Evolutionary conservation across 2,329 filamentous ascomycete species (phyloP).

Genomic region (Alternaria alternata): DNA sequence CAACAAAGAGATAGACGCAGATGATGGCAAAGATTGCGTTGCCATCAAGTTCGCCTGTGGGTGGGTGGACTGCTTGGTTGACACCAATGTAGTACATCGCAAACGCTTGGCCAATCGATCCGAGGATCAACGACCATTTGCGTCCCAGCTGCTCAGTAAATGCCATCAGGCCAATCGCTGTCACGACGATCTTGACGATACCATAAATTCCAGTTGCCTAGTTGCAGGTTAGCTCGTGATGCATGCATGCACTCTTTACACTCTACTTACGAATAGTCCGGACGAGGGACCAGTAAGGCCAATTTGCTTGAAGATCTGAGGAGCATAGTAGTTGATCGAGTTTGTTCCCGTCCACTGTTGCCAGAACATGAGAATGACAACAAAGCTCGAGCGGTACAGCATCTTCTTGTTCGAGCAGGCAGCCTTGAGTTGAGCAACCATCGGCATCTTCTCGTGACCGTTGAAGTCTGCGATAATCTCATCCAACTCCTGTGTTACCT

Average conservation of each 20-base stretch:
- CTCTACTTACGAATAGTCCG: constrained; percentile 53
- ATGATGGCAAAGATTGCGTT: constrained; percentile 58
- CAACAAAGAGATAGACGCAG: constrained; percentile 60
- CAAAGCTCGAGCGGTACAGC: constrained; percentile 54
- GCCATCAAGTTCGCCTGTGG: constrained; percentile 45
- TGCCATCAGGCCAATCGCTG: constrained; percentile 54
- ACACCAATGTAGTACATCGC: constrained; percentile 51
- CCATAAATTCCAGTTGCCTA: constrained; percentile 50
- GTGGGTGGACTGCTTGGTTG: constrained; percentile 48
- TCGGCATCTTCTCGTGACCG: constrained; percentile 53
- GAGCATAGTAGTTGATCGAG: constrained; percentile 54
- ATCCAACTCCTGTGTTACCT: constrained; percentile 52
- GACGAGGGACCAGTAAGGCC: constrained; percentile 51
- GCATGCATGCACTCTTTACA: neutral
- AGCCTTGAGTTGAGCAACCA: constrained; percentile 50
- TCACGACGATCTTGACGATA: constrained; percentile 57
- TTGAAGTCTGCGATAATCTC: constrained; percentile 55
- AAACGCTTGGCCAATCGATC: constrained; percentile 54
- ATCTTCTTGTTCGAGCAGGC: constrained; percentile 50
- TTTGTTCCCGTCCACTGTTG: constrained; percentile 49
- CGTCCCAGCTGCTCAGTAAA: constrained; percentile 57
- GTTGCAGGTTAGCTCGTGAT: constrained; percentile 6
- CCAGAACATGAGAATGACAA: constrained; percentile 56
- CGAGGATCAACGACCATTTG: constrained; percentile 56
- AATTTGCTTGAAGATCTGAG: constrained; percentile 56